These are phyloP conservation scores for Mortierella sp. DNA, from an alignment of 371 early-diverging fungal genomes.

Conservation along the genomic window DNA sequence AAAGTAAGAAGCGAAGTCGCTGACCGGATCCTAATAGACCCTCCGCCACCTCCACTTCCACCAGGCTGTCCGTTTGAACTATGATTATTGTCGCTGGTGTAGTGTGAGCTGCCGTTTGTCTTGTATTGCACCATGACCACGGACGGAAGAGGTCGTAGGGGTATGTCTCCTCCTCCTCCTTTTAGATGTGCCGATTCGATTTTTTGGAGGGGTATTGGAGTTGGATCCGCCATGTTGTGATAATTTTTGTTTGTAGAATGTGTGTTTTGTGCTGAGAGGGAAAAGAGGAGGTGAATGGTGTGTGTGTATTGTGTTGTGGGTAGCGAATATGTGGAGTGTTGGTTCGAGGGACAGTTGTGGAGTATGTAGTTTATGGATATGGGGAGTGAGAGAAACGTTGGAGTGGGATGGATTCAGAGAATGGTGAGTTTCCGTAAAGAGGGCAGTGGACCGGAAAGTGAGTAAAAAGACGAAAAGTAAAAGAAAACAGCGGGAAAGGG, in stretches of 20 bases:
- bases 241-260: not conserved
- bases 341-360: too few relatives aligned
- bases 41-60: not conserved
- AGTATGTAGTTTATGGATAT: too few relatives aligned
- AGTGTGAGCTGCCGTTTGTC: constrained; percentile 10
- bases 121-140: constrained; percentile 5
- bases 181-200: not conserved
- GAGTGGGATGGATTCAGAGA: too few relatives aligned
- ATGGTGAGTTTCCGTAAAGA: not conserved
- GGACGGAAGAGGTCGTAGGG: constrained; percentile 7
- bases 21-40: constrained; percentile 8
- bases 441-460: not conserved
- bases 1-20: constrained; percentile 28
- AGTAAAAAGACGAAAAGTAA: not conserved
- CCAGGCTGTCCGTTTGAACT: not conserved
- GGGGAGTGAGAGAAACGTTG: too few relatives aligned
- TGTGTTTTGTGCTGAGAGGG: not conserved
- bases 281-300: not conserved
- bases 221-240: not conserved
- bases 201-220: not conserved
- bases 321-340: too few relatives aligned
- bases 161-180: not conserved
- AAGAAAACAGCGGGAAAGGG: not conserved
- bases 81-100: not conserved
- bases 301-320: too few relatives aligned